Evolutionary conservation across 345 rosid species (phyloP).

Genomic region (Corchorus capsularis): DNA sequence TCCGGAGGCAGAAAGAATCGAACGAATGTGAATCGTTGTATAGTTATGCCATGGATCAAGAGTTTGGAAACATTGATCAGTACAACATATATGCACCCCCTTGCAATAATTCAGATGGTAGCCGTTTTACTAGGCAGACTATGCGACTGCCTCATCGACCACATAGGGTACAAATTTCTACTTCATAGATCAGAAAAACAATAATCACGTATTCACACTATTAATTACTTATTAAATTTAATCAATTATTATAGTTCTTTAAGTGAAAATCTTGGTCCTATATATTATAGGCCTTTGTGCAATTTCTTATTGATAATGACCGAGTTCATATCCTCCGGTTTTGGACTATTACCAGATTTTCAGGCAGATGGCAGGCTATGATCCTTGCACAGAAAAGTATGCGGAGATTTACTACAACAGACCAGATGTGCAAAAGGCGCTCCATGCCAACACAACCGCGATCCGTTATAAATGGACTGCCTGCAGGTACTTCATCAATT

Average conservation of each 20-base stretch:
- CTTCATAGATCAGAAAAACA: not conserved
- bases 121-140: conserved; percentile 38
- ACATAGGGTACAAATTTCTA: conserved; percentile 30
- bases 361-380: conserved; percentile 75
- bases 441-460: conserved; percentile 75
- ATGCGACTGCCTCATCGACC: conserved; percentile 76
- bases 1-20: conserved; percentile 74
- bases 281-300: not conserved
- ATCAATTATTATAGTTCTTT: not conserved
- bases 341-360: conserved; percentile 40
- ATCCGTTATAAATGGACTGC: conserved; percentile 95
- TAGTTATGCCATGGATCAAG: conserved; percentile 89
- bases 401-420: conserved; percentile 95
- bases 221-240: not conserved
- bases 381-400: conserved; percentile 97
- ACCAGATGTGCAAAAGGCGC: conserved; percentile 84
- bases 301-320: not conserved
- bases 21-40: conserved; percentile 88
- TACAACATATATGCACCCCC: conserved; percentile 92
- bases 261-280: not conserved
- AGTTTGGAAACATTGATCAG: conserved; percentile 95
- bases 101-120: conserved; percentile 81
- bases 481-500: conserved; percentile 61
- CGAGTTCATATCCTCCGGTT: not conserved
- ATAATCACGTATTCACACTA: not conserved